Conservation (phyloP, 345 rosid species). For the Hibiscus syriacus region DNA sequence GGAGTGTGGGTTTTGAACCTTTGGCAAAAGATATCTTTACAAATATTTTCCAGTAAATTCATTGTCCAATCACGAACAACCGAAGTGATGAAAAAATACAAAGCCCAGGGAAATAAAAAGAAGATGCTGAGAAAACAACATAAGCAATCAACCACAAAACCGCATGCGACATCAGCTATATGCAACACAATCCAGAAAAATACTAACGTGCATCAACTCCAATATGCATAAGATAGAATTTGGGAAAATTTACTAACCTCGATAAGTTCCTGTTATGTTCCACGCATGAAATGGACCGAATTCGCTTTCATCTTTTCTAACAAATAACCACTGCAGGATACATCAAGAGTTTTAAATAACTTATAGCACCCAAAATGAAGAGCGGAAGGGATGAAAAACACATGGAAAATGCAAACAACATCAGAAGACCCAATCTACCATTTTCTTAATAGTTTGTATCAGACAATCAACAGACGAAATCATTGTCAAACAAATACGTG, state of each 20-base stretch:
- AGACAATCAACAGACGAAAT: no score
- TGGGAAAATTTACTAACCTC: conserved; percentile 49
- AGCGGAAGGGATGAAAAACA: background rate
- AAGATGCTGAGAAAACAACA: background rate
- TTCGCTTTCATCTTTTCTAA: conserved; percentile 53
- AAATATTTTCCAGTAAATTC: conserved; percentile 3
- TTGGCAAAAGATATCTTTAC: background rate
- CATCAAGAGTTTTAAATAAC: conserved; percentile 12
- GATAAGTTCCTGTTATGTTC: conserved; percentile 97
- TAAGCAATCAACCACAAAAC: background rate
- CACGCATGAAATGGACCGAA: conserved; percentile 65
- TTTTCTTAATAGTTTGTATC: no score
- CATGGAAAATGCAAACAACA: background rate
- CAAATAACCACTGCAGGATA: conserved; percentile 69
- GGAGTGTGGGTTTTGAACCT: background rate
- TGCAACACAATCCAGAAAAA: background rate
- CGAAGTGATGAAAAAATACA: background rate
- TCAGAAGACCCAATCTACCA: background rate
- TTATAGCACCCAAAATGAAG: background rate
- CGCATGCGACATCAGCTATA: background rate
- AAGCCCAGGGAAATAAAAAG: background rate
- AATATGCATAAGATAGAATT: background rate
- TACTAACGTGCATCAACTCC: background rate
- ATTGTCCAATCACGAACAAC: background rate
- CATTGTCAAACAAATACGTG: no score